Evolutionary conservation across 2,329 filamentous ascomycete species (phyloP), one percentile per base, ranked within the genome.

Genomic region (Claviceps monticola): DNA sequence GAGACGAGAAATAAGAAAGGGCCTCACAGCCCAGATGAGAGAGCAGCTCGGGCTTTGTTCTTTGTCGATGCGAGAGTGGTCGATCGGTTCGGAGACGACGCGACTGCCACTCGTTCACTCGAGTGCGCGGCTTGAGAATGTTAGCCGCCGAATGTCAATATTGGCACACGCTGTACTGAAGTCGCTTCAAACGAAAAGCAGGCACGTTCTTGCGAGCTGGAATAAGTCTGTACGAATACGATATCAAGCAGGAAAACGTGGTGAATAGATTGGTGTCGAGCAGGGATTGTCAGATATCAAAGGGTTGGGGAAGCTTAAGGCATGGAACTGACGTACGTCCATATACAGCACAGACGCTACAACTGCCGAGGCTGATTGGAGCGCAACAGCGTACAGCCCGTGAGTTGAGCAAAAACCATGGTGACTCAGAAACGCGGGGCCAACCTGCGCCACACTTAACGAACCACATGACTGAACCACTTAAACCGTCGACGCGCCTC

Each of bases 401-500:
- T 16, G n/a, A 16, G n/a, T 5, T 14, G 5, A 39, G n/a, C 9
- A 13, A 21, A 43, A 19, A 45, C 16, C 11, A 17, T 17, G 43
- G 14, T 29, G 43, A 46, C 43, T 46, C 43, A 46, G 23, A 46
- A 46, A 46, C 42, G 42, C 42, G 42, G 42, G 42, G 42, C 42
- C 21, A n/a, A 41, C 6, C 16, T 14, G 14, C 16, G 41, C 17
- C 41, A 6, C 41, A 7, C 38, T 41, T 17, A 4, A 7, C 6
- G n/a, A n/a, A 39, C 14, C 14, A 41, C 16, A n/a, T 16, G 38
- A 16, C 14, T 8, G 38, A 41, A 41, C 56, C 55, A 55, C 53
- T 55, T 21, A 48, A 48, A 38, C 37, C 9, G n/a, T n/a, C 11
- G 17, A 51, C 29, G 54, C 55, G 55, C 54, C 38, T 50, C 11